phyloP scores from a whole-genome alignment of 495 filamentous ascomycete genomes.

The Chlorociboria aeruginascens region DNA sequence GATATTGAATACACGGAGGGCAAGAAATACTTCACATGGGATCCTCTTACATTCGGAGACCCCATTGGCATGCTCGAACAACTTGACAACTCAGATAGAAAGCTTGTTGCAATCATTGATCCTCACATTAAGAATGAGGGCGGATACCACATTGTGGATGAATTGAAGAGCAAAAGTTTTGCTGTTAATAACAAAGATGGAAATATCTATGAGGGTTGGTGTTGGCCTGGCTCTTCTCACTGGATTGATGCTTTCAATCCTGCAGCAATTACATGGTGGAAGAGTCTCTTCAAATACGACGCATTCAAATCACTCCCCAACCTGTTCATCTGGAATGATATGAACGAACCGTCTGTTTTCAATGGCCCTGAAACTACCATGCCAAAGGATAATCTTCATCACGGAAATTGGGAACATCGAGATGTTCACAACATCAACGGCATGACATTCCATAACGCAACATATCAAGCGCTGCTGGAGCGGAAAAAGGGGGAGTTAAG shows the following conservation, averaged over 20 bases:
- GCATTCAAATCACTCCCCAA: slow-evolving; percentile 72
- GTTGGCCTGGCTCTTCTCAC: slow-evolving; percentile 92
- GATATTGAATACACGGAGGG: slow-evolving; percentile 94
- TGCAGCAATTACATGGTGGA: slow-evolving; percentile 80
- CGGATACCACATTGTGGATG: slow-evolving; percentile 61
- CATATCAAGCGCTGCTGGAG: slow-evolving; percentile 67
- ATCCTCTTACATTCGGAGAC: slow-evolving; percentile 71
- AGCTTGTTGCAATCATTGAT: slow-evolving; percentile 90
- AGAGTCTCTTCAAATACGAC: slow-evolving; percentile 71
- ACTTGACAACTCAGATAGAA: slow-evolving; percentile 68
- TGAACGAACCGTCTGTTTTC: slow-evolving; percentile 99
- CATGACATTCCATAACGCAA: slow-evolving; percentile 87
- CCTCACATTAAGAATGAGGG: slow-evolving; percentile 93
- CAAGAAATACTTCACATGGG: slow-evolving; percentile 98
- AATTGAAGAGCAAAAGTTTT: slow-evolving; percentile 71
- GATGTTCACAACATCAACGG: slow-evolving; percentile 94
- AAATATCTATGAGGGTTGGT: slow-evolving; percentile 88
- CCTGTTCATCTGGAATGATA: slow-evolving; percentile 96
- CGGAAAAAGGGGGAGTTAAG: slow-evolving; percentile 70
- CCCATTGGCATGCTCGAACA: slow-evolving; percentile 81
- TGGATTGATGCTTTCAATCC: slow-evolving; percentile 96
- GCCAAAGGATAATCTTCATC: slow-evolving; percentile 93
- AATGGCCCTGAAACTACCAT: slow-evolving; percentile 95
- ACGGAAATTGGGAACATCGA: slow-evolving; percentile 89
- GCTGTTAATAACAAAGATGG: slow-evolving; percentile 83